Conservation (phyloP, 2,329 filamentous ascomycete genomes). For the Camillea tinctor region DNA sequence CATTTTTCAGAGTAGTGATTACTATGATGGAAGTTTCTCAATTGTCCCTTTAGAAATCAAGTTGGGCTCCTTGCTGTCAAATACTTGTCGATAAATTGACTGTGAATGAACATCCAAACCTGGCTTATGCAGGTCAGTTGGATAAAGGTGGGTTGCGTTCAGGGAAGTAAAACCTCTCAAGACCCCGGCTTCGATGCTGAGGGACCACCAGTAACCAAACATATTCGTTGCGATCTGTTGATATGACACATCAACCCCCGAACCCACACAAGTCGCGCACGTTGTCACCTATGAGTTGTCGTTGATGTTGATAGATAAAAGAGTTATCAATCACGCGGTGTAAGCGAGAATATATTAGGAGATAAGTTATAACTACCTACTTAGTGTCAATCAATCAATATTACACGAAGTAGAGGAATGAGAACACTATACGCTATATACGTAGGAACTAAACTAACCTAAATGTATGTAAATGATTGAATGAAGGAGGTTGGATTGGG, state of each 20-base stretch:
- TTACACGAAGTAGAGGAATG: background rate
- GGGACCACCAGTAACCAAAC: background rate
- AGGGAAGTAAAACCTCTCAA: background rate
- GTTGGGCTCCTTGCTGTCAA: background rate
- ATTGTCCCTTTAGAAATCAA: background rate
- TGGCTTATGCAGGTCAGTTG: background rate
- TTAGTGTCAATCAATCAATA: background rate
- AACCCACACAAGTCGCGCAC: background rate
- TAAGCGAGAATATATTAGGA: background rate
- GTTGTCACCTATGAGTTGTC: background rate
- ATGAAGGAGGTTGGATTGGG: background rate
- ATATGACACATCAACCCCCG: background rate
- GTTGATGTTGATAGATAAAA: background rate
- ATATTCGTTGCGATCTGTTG: background rate
- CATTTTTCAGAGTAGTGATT: background rate
- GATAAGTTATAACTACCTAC: too few relatives aligned
- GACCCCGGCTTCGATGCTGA: background rate
- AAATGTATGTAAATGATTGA: background rate
- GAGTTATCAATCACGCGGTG: background rate
- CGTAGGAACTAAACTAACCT: too few relatives aligned
- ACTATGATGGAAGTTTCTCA: slow-evolving; percentile 8
- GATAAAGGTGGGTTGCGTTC: background rate
- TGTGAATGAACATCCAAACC: slow-evolving; percentile 4
- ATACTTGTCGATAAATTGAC: slow-evolving; percentile 6
- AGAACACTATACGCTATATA: too few relatives aligned